A percentile compares a stretch with the other conserved stretches of the same genome.
Evolutionary conservation across 805 yeast species (phyloP).

Genomic region (Maudiozyma turicensis): DNA sequence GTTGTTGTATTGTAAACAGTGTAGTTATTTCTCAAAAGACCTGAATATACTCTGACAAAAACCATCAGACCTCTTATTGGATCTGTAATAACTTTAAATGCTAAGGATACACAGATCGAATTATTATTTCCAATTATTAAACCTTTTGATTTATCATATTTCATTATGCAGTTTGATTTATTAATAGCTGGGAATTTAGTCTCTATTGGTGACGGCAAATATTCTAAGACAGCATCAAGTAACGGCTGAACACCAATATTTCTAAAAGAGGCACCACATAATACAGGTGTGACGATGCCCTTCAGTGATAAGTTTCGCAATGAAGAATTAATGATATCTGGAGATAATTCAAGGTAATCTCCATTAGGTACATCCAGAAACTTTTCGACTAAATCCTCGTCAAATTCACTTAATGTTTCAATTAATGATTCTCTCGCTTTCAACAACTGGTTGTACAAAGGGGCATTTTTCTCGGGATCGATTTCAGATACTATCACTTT

Average conservation of each 20-base stretch:
- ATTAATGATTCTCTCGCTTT: slow-evolving; percentile 65
- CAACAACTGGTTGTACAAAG: slow-evolving; percentile 38
- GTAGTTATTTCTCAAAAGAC: slow-evolving; percentile 54
- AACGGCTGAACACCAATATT: slow-evolving; percentile 94
- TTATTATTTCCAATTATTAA: slow-evolving; percentile 45
- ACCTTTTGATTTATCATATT: slow-evolving; percentile 36
- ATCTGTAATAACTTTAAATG: slow-evolving; percentile 86
- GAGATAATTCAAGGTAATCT: slow-evolving; percentile 58
- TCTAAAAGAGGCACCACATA: slow-evolving; percentile 87
- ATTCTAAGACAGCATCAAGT: slow-evolving; percentile 70
- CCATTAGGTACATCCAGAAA: slow-evolving; percentile 60
- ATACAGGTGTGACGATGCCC: slow-evolving; percentile 58
- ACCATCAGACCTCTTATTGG: slow-evolving; percentile 75
- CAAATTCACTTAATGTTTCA: slow-evolving; percentile 76
- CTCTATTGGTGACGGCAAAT: slow-evolving; percentile 75
- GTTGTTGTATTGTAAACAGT: slow-evolving; percentile 61
- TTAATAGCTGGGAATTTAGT: slow-evolving; percentile 45
- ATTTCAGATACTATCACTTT: slow-evolving; percentile 42
- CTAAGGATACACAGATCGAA: slow-evolving; percentile 66
- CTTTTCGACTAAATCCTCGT: slow-evolving; percentile 66
- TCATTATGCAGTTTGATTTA: slow-evolving; percentile 22
- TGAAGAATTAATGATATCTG: slow-evolving; percentile 44
- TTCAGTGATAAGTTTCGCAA: slow-evolving; percentile 54
- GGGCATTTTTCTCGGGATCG: slow-evolving; percentile 26
- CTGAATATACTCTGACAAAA: slow-evolving; percentile 79